A percentile compares a stretch with the other conserved stretches of the same genome.
Evolutionary conservation across 2,329 filamentous ascomycete genomes (phyloP).

Genomic region (Pleomassaria siparia): DNA sequence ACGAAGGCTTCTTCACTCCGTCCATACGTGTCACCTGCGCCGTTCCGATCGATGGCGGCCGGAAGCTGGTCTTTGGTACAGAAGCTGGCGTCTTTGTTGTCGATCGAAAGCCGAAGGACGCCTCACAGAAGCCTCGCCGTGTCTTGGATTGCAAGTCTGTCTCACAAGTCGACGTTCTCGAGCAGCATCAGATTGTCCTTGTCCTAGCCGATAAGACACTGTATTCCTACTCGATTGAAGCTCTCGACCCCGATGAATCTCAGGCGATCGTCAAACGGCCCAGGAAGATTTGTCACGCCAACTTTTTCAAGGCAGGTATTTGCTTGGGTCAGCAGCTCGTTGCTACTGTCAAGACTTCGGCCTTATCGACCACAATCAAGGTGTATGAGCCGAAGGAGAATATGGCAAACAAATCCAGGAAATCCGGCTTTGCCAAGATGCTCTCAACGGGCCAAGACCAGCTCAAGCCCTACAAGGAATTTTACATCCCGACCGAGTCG

Average conservation of each 20-base stretch:
- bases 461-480: conserved; percentile 81
- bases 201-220: conserved; percentile 93
- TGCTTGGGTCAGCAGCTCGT: conserved; percentile 92
- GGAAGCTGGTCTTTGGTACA: conserved; percentile 92
- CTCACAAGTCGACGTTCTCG: conserved; percentile 92
- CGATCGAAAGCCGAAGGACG: conserved; percentile 85
- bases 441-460: conserved; percentile 92
- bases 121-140: conserved; percentile 70
- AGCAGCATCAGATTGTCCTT: conserved; percentile 89
- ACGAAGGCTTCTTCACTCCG: conserved; percentile 87
- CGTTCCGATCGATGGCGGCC: conserved; percentile 89
- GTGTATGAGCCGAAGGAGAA: conserved; percentile 98
- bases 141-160: conserved; percentile 86
- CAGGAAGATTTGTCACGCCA: conserved; percentile 96
- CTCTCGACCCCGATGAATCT: conserved; percentile 78
- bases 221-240: conserved; percentile 83
- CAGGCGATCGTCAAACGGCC: conserved; percentile 77
- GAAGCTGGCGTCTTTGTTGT: conserved; percentile 92
- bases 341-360: conserved; percentile 93
- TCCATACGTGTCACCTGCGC: conserved; percentile 92
- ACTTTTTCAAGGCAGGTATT: conserved; percentile 97
- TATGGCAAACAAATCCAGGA: conserved; percentile 90
- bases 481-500: conserved; percentile 98
- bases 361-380: conserved; percentile 93
- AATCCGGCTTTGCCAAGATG: conserved; percentile 93